Percentiles rank a stretch among this genome's conserved stretches.
Evolutionary conservation across 2,329 filamentous ascomycete species (phyloP).

Genomic region (Penicillium sp.): DNA sequence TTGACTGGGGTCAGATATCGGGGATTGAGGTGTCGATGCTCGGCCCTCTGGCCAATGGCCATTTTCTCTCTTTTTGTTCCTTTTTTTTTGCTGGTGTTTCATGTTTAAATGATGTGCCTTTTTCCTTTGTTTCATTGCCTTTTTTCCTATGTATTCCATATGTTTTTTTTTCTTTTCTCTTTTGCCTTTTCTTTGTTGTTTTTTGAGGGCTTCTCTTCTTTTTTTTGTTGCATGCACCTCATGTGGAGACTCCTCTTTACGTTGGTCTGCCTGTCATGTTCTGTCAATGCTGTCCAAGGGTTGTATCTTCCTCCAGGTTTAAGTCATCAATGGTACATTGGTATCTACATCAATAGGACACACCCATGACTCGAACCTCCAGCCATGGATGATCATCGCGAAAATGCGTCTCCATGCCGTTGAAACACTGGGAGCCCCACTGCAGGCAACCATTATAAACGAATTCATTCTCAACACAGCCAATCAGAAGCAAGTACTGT

Average conservation of each 20-base stretch:
- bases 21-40: neutral
- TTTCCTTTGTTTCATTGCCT: neutral
- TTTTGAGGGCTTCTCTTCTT: no score
- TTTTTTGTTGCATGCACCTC: neutral
- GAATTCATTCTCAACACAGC: neutral
- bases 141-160: neutral
- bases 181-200: neutral
- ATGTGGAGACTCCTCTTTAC: no score
- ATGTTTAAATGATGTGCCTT: neutral
- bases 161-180: neutral
- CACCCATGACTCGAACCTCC: neutral
- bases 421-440: neutral
- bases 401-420: neutral
- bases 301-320: no score
- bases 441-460: conserved; percentile 7
- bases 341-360: neutral
- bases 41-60: neutral
- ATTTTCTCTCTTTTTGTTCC: neutral
- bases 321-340: neutral
- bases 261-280: no score
- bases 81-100: neutral
- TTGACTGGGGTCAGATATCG: neutral
- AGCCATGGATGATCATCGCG: neutral
- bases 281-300: no score
- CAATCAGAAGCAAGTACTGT: neutral